These are phyloP conservation scores for Neurospora cerealis DNA, from an alignment of 495 filamentous ascomycete species.

Conservation along the genomic window DNA sequence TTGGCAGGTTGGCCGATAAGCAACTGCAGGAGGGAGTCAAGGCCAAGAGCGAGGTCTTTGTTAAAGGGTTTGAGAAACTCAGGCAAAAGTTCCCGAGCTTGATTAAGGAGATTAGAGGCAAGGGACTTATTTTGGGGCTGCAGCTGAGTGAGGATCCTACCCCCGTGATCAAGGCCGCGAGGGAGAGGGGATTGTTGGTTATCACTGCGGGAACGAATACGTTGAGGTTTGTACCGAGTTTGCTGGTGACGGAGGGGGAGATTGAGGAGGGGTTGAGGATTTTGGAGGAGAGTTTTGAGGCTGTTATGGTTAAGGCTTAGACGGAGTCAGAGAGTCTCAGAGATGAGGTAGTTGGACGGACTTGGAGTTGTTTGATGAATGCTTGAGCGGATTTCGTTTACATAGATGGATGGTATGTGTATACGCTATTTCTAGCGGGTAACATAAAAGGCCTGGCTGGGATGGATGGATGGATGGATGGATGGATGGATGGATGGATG, in stretches of 20 bases:
- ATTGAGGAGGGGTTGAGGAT: slow-evolving; percentile 67
- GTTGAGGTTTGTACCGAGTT: slow-evolving; percentile 73
- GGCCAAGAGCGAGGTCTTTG: slow-evolving; percentile 55
- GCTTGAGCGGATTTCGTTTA: background rate
- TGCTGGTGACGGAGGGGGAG: slow-evolving; percentile 67
- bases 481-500: background rate
- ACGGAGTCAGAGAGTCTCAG: background rate
- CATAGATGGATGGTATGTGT: background rate
- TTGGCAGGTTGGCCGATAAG: slow-evolving; percentile 58
- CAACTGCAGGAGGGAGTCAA: slow-evolving; percentile 55
- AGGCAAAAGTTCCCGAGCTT: slow-evolving; percentile 57
- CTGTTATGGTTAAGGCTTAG: slow-evolving; percentile 9
- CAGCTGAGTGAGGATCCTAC: slow-evolving; percentile 65
- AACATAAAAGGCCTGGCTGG: background rate
- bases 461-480: background rate
- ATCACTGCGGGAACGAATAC: slow-evolving; percentile 90
- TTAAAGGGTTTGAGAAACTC: slow-evolving; percentile 51
- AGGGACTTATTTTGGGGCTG: slow-evolving; percentile 74
- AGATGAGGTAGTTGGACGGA: background rate
- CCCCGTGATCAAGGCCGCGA: slow-evolving; percentile 66
- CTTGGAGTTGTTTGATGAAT: background rate
- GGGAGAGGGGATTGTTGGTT: slow-evolving; percentile 79
- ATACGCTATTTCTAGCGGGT: no score
- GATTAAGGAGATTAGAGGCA: slow-evolving; percentile 69
- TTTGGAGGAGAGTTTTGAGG: slow-evolving; percentile 61